Evolutionary conservation across 2,329 filamentous ascomycete genomes (phyloP).

Genomic region (Nemania abortiva): DNA sequence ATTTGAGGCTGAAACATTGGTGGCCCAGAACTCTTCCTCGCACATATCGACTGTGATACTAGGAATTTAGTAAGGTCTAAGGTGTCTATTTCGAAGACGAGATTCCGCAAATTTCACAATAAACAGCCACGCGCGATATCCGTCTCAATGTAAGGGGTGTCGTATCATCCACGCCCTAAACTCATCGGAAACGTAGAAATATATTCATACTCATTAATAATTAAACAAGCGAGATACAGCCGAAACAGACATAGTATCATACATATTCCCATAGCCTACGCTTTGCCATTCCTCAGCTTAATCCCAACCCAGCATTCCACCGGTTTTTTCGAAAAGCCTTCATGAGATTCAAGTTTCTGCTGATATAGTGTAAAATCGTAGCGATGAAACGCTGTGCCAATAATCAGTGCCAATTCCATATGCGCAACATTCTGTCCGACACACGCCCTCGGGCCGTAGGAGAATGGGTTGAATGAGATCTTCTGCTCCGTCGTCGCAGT

Average conservation of each 20-base stretch:
- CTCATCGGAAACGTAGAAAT: too few species aligned
- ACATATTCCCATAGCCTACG: neutral
- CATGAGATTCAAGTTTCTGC: constrained; percentile 29
- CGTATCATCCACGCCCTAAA: neutral
- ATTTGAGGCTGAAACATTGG: neutral
- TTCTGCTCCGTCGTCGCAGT: constrained; percentile 26
- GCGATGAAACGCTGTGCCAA: constrained; percentile 34
- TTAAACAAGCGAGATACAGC: neutral
- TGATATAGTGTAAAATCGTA: constrained; percentile 35
- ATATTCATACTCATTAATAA: neutral
- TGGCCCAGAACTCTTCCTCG: neutral
- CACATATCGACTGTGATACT: too few species aligned
- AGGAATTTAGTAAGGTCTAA: too few species aligned
- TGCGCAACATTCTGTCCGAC: constrained; percentile 35
- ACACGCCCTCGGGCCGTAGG: constrained; percentile 32
- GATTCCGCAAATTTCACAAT: too few species aligned
- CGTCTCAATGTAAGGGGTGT: neutral
- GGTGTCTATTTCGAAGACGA: too few species aligned
- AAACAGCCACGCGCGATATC: too few species aligned
- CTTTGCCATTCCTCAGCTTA: constrained; percentile 25
- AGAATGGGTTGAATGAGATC: constrained; percentile 36
- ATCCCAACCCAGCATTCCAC: constrained; percentile 37
- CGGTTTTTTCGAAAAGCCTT: constrained; percentile 36
- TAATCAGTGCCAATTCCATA: constrained; percentile 35
- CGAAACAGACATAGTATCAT: neutral